phyloP scores from a whole-genome alignment of 805 yeast species.

The Ogataea pignaliae region DNA sequence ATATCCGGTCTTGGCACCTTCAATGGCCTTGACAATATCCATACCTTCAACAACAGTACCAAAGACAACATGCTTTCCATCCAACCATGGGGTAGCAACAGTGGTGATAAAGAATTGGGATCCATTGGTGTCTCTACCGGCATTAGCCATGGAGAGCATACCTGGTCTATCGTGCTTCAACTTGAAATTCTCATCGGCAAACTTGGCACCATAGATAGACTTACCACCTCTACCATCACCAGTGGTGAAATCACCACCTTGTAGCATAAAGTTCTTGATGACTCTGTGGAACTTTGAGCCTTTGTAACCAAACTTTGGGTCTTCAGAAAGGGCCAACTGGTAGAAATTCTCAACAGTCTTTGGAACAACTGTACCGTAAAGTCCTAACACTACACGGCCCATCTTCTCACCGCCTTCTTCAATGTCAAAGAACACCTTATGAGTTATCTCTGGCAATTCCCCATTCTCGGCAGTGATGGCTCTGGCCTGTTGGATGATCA shows the following conservation, averaged over 20 bases:
- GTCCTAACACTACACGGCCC: slow-evolving; percentile 83
- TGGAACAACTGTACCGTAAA: slow-evolving; percentile 83
- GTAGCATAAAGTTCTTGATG: slow-evolving; percentile 69
- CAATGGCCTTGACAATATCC: slow-evolving; percentile 76
- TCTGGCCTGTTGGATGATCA: slow-evolving; percentile 14
- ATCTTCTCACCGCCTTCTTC: slow-evolving; percentile 63
- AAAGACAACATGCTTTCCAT: slow-evolving; percentile 92
- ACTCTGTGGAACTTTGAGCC: slow-evolving; percentile 69
- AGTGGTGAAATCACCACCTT: slow-evolving; percentile 75
- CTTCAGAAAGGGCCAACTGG: slow-evolving; percentile 71
- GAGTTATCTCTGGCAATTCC: slow-evolving; percentile 57
- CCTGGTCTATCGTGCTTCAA: slow-evolving; percentile 69
- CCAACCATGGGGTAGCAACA: slow-evolving; percentile 85
- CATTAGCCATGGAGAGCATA: slow-evolving; percentile 73
- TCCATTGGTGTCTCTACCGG: slow-evolving; percentile 80
- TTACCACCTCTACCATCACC: slow-evolving; percentile 72
- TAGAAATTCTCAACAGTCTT: slow-evolving; percentile 88
- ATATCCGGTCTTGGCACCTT: slow-evolving; percentile 60
- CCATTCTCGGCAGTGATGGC: slow-evolving; percentile 17
- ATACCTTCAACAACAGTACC: slow-evolving; percentile 90
- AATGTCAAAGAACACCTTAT: slow-evolving; percentile 81
- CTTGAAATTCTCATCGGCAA: slow-evolving; percentile 64
- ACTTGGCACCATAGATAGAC: slow-evolving; percentile 65
- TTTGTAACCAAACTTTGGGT: slow-evolving; percentile 59
- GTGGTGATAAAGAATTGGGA: slow-evolving; percentile 96